Evolutionary conservation across 192 early-diverging fungal species (phyloP), one percentile per base, ranked within the genome.

Genomic region (Cetraspora pellucida): DNA sequence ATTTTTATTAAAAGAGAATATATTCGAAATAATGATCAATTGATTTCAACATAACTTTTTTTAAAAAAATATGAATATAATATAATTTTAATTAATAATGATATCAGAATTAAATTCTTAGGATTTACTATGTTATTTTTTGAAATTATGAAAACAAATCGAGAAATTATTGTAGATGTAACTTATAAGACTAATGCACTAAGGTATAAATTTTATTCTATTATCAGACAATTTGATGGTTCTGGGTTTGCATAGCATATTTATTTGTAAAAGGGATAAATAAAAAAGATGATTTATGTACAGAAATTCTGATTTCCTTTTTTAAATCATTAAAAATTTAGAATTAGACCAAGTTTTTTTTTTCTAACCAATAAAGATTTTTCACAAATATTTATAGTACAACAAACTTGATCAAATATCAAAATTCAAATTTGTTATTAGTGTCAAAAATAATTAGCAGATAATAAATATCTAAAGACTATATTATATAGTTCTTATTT

Each of bases 41-140:
- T 59, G 25, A 13, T 13, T 30, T 44, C 7, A n/a, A n/a, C 9
- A 21, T 4, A 66, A 37, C 4, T 27, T 7, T 16, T 66, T 44
- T 31, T 66, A 31, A 10, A 66, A 66, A n/a, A 66, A 66, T 21
- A 64, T 37, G 25, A 9, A n/a, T 64, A 64, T 17, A 16, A 31
- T 31, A n/a, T n/a, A n/a, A n/a, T n/a, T n/a, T n/a, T n/a, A n/a
- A n/a, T n/a, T n/a, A n/a, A n/a, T n/a, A n/a, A n/a, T n/a, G n/a
- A n/a, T n/a, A n/a, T n/a, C n/a, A n/a, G n/a, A n/a, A n/a, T n/a
- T n/a, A 11, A 25, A 44, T 66, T 31, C 8, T n/a, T 66, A 3
- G 64, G 64, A 66, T 66, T 66, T 66, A 45, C 17, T 31, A 66
- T 31, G 31, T 31, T 31, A 19, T 66, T 66, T 44, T 64, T 64